Evolutionary conservation across 352 stramenopile genomes (phyloP), one percentile per base, ranked within the genome.

Genomic region (Phytophthora citrophthora): DNA sequence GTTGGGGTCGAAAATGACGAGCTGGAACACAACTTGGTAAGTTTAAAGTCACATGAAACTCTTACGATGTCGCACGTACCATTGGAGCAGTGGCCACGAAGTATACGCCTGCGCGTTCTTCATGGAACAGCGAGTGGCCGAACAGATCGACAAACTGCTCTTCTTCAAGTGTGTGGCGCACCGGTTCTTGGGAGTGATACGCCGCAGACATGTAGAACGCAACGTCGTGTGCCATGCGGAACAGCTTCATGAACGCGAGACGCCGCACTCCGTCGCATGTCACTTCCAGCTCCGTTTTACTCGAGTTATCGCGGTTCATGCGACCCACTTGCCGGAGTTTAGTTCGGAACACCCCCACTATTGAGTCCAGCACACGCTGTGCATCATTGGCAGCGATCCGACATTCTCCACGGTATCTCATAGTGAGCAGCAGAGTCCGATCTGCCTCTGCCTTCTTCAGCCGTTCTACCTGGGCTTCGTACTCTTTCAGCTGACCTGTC

Each of bases 21-120:
- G 61, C 86, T 94, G 31, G 20, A 45, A 52, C 24, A 68, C 9
- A 32, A 45, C 51, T n/a, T 16, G 32, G 40, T 67, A 3, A 46
- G 18, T 20, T 56, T 1, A 44, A 5, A 29, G 7, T 40, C 29
- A 34, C 47, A 10, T 27, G 49, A 20, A 13, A 2, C 1, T 12
- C 23, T 3, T 51, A 38, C 3, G 6, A 44, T 18, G 12, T 24
- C 27, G 12, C 12, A 72, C 81, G 23, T 76, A 94, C 86, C 77
- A 94, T 92, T 0, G 84, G 83, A 26, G 74, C 72, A 0, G 54
- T 53, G 0, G 74, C 86, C 13, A 91, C 79, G 32, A 89, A 75
- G 49, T 89, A 86, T 3, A 91, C 54, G 1, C 86, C 84, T 3
- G 83, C 65, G 8, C 86, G 86, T 44, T 94, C 86, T 77, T 94